Conservation (phyloP, 371 early-diverging fungal species). For the Mortierella sp. region DNA sequence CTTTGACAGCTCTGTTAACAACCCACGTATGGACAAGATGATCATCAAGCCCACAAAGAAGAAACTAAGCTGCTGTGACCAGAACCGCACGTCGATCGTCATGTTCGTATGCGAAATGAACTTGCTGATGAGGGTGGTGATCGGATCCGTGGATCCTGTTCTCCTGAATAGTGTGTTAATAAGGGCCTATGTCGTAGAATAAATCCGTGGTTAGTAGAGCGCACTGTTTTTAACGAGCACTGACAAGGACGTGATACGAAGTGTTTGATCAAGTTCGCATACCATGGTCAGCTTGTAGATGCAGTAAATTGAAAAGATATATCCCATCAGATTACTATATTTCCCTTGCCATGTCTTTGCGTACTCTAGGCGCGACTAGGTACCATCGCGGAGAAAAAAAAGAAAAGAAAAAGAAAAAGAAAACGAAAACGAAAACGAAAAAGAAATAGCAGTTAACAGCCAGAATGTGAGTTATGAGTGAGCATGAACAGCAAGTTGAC, state of each 20-base stretch:
- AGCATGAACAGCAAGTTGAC: background rate
- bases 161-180: slow-evolving; percentile 84
- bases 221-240: too few relatives aligned
- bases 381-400: too few relatives aligned
- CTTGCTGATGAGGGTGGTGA: slow-evolving; percentile 81
- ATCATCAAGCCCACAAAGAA: slow-evolving; percentile 91
- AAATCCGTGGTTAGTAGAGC: background rate
- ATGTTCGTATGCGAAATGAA: slow-evolving; percentile 73
- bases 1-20: slow-evolving; percentile 86
- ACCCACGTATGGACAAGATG: slow-evolving; percentile 85
- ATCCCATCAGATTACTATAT: slow-evolving; percentile 80
- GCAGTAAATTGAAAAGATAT: slow-evolving; percentile 89
- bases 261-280: slow-evolving; percentile 20
- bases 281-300: slow-evolving; percentile 86
- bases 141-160: slow-evolving; percentile 85
- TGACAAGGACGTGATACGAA: too few relatives aligned
- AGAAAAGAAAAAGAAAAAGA: too few relatives aligned
- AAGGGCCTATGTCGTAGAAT: slow-evolving; percentile 69
- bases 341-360: slow-evolving; percentile 84
- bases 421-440: too few relatives aligned
- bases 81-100: slow-evolving; percentile 79
- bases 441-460: too few relatives aligned
- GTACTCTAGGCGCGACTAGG: slow-evolving; percentile 69
- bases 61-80: slow-evolving; percentile 94
- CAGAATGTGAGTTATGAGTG: too few relatives aligned